Conservation (phyloP, 1,139 yeast genomes). For the Blastobotrys serpentis region DNA sequence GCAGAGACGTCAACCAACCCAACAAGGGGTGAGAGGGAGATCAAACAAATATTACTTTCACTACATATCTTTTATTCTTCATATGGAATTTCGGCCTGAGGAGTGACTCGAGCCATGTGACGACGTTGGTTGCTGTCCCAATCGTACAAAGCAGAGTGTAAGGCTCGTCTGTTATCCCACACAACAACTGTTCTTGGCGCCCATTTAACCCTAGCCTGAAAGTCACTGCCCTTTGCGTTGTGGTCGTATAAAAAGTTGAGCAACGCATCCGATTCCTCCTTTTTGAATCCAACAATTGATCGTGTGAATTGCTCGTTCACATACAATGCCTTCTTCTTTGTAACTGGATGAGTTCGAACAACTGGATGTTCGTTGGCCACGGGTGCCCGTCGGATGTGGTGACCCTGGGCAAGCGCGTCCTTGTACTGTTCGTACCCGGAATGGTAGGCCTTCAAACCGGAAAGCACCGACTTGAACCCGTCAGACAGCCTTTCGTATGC, state of each 20-base stretch:
- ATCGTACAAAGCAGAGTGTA: conserved; percentile 23
- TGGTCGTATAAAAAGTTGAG: conserved; percentile 51
- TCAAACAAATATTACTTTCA: too few relatives aligned
- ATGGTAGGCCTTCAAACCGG: conserved; percentile 53
- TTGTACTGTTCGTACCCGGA: conserved; percentile 53
- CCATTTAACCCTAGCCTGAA: conserved; percentile 59
- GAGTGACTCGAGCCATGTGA: conserved; percentile 11
- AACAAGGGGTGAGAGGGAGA: too few relatives aligned
- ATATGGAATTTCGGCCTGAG: conserved; percentile 10
- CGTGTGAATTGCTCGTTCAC: conserved; percentile 56
- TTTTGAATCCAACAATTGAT: conserved; percentile 54
- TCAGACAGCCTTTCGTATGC: conserved; percentile 60
- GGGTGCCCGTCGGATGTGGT: conserved; percentile 51
- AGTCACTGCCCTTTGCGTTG: conserved; percentile 50
- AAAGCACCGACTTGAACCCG: conserved; percentile 48
- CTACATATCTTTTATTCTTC: too few relatives aligned
- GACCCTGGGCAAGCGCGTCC: conserved; percentile 45
- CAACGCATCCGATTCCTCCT: conserved; percentile 54
- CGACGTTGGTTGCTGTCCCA: conserved; percentile 12
- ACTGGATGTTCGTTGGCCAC: conserved; percentile 54
- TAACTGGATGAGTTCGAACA: conserved; percentile 58
- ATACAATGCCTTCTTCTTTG: conserved; percentile 51
- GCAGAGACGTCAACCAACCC: too few relatives aligned
- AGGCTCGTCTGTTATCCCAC: conserved; percentile 68
- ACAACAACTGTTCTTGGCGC: conserved; percentile 56